phyloP scores from a whole-genome alignment of 305 asterid genomes.

The Fraxinus dipetala region DNA sequence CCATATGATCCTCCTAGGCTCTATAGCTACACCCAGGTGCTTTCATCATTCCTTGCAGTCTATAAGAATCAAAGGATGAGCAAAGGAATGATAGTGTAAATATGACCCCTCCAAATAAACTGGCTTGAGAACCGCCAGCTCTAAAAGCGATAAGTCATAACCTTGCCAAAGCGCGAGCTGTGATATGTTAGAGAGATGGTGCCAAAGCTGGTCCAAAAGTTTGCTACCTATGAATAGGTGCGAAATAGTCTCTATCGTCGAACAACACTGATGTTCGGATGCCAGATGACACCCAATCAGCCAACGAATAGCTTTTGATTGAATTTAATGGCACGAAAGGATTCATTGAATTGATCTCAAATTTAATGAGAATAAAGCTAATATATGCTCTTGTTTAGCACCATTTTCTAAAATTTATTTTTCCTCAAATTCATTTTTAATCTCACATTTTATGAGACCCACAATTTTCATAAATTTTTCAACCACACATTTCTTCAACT shows the following conservation, averaged over 20 bases:
- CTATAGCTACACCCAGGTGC: neutral
- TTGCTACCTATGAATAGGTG: neutral
- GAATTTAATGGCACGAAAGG: neutral
- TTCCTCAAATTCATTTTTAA: no score
- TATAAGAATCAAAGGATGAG: neutral
- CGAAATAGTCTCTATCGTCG: neutral
- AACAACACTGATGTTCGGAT: neutral
- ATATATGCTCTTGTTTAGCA: neutral
- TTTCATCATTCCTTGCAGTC: no score
- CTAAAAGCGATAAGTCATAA: neutral
- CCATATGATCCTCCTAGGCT: no score
- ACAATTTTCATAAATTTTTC: no score
- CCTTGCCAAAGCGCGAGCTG: neutral
- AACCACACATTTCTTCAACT: no score
- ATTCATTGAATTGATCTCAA: neutral
- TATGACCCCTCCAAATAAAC: neutral
- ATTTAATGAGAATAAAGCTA: neutral
- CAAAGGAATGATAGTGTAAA: neutral
- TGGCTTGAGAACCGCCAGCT: neutral
- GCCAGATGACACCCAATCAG: neutral
- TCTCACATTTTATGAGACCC: no score
- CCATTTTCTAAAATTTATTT: no score
- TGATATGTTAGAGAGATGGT: neutral
- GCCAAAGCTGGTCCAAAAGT: neutral
- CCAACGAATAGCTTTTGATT: neutral